Evolutionary conservation across 192 early-diverging fungal genomes (phyloP), one percentile per base, ranked within the genome.

Genomic region (Gryganskiella cystojenkinii): DNA sequence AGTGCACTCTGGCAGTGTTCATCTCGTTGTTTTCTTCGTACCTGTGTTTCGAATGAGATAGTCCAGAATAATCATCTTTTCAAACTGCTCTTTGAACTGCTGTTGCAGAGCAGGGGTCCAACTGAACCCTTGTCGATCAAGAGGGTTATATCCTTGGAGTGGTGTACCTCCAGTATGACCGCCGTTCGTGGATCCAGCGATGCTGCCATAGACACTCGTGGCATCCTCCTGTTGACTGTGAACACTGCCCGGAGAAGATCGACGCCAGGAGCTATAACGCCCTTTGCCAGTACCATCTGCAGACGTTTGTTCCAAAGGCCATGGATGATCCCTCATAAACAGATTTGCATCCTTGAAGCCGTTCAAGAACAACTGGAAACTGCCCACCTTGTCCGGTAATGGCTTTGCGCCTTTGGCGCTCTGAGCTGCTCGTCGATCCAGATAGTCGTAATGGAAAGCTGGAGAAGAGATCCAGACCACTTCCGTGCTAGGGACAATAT

Each of bases 41-140:
- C 93, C 94, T 27, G 95, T 97, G 61, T 97, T 96, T 25, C 95
- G 87, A 46, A 97, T 95, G 55, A 97, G 82, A 81, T 95, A 96
- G 63, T 97, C 95, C 24, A 97, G 80, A 28, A 96, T 85, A 25
- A 93, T 88, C 60, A 96, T 84, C 58, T 90, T 85, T 81, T 95
- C 95, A 81, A 97, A 94, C 55, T 90, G 79, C 40, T 82, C 76
- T 46, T 79, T 72, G 61, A 92, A 90, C 61, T 87, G 89, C 20
- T 66, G 51, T 33, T 82, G 87, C 20, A 88, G 68, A 33, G 59
- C 60, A 15, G 58, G 61, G 2, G 86, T 88, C 86, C 86, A 88
- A 30, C 49, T 59, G 67, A 88, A 88, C 0, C 67, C 55, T 28
- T 61, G 42, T 31, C 61, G 35, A n/a, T 61, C 50, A 25, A 44